Percentiles rank a stretch among this genome's conserved stretches.
phyloP scores from a whole-genome alignment of 2,329 filamentous ascomycete genomes.

The Myriosclerotinia scirpicola region DNA sequence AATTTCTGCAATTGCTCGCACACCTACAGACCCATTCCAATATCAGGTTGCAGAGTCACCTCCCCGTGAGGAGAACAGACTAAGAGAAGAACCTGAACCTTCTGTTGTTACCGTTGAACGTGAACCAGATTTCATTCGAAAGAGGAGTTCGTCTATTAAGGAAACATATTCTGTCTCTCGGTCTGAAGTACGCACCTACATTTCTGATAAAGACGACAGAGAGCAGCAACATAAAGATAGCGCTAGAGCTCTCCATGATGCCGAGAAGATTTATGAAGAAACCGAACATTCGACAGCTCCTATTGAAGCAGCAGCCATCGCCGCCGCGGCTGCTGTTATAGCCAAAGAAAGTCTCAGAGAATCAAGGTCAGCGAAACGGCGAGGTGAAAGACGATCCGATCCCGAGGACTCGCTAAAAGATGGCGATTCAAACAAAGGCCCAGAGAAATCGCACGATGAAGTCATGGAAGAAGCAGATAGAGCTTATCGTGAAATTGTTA shows the following conservation, averaged over 20 bases:
- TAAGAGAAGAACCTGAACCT: conserved; percentile 40
- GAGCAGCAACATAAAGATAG: conserved; percentile 25
- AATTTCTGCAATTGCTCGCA: conserved; percentile 29
- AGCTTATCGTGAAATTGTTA: conserved; percentile 56
- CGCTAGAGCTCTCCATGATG: conserved; percentile 43
- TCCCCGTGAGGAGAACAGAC: conserved; percentile 40
- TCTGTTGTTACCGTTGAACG: conserved; percentile 54
- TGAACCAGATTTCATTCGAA: conserved; percentile 47
- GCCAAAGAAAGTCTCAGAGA: conserved; percentile 41
- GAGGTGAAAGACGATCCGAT: conserved; percentile 39
- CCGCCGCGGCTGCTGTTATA: conserved; percentile 48
- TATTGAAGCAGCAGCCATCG: conserved; percentile 48
- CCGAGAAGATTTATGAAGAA: conserved; percentile 48
- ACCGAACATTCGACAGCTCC: conserved; percentile 51
- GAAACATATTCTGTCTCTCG: conserved; percentile 26
- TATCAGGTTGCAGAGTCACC: conserved; percentile 56
- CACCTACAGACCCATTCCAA: conserved; percentile 54
- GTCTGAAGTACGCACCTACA: conserved; percentile 28
- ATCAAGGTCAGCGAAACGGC: conserved; percentile 40
- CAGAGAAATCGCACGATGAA: conserved; percentile 42
- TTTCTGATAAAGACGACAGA: conserved; percentile 22
- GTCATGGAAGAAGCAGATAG: conserved; percentile 59
- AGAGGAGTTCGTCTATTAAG: conserved; percentile 35
- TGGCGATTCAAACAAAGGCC: conserved; percentile 17
- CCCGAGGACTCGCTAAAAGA: conserved; percentile 29